Evolutionary conservation across 2,329 filamentous ascomycete species (phyloP).

Genomic region (Tricladium varicosporioides): DNA sequence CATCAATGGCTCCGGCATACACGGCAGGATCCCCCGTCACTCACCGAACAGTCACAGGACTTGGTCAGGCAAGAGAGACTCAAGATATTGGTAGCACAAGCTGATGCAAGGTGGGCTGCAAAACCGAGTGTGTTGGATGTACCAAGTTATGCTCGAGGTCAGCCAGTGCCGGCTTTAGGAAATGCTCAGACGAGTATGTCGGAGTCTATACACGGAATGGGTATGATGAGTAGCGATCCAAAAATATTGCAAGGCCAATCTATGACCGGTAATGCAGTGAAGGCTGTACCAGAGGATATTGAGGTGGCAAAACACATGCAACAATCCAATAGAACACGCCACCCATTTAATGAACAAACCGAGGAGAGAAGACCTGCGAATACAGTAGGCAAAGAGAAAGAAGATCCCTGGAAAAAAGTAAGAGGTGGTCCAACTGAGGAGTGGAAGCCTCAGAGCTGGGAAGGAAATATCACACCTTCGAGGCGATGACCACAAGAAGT

Average conservation of each 20-base stretch:
- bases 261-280: not conserved
- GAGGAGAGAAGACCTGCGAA: not conserved
- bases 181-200: constrained; percentile 4
- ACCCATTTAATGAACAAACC: not conserved
- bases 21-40: constrained; percentile 50
- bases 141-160: constrained; percentile 29
- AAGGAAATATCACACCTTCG: constrained; percentile 7
- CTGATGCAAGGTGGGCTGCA: constrained; percentile 62
- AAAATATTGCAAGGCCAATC: not conserved
- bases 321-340: not conserved
- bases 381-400: not conserved
- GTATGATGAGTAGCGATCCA: not conserved
- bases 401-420: constrained; percentile 54
- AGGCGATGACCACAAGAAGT: not conserved
- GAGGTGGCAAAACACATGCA: not conserved
- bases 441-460: constrained; percentile 55
- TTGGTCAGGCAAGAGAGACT: constrained; percentile 51
- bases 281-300: not conserved
- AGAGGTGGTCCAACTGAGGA: constrained; percentile 55
- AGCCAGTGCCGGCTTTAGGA: constrained; percentile 33
- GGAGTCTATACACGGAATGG: constrained; percentile 9
- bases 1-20: constrained; percentile 68
- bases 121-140: constrained; percentile 51
- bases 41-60: constrained; percentile 57
- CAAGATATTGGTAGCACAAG: constrained; percentile 55